Conservation (phyloP, 1,139 yeast species). For the Yamadazyma triangularis region DNA sequence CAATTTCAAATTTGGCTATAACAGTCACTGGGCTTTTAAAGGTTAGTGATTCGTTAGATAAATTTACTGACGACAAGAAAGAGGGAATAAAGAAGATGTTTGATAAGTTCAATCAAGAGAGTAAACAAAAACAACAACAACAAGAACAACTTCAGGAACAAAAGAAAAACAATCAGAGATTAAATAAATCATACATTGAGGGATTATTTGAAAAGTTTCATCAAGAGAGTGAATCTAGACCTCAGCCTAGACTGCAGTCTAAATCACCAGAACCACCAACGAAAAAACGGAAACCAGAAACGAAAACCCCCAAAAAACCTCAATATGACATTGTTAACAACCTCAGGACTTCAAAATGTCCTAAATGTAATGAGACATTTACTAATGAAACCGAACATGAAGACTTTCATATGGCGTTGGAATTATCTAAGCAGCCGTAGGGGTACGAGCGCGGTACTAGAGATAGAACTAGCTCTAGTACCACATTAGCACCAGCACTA, state of each 20-base stretch:
- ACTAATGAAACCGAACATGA: slow-evolving; percentile 32
- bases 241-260: slow-evolving; percentile 7
- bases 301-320: slow-evolving; percentile 1
- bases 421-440: slow-evolving; percentile 21
- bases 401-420: slow-evolving; percentile 34
- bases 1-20: slow-evolving; percentile 47
- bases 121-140: slow-evolving; percentile 1
- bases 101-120: slow-evolving; percentile 12
- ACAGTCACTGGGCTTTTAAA: slow-evolving; percentile 51
- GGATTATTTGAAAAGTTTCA: slow-evolving; percentile 20
- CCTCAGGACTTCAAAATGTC: neutral
- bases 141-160: slow-evolving; percentile 3
- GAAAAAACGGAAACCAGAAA: slow-evolving; percentile 8
- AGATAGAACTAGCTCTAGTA: no score
- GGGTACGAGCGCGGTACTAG: no score
- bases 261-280: slow-evolving; percentile 3
- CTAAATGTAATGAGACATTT: slow-evolving; percentile 17
- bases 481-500: no score
- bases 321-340: neutral
- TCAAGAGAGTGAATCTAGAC: slow-evolving; percentile 6
- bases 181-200: slow-evolving; percentile 14
- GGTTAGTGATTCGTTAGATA: slow-evolving; percentile 39
- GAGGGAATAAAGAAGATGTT: slow-evolving; percentile 16
- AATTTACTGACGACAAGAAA: slow-evolving; percentile 28
- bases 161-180: slow-evolving; percentile 1